Conservation (phyloP, 495 filamentous ascomycete genomes). For the Penicillium lagena region DNA sequence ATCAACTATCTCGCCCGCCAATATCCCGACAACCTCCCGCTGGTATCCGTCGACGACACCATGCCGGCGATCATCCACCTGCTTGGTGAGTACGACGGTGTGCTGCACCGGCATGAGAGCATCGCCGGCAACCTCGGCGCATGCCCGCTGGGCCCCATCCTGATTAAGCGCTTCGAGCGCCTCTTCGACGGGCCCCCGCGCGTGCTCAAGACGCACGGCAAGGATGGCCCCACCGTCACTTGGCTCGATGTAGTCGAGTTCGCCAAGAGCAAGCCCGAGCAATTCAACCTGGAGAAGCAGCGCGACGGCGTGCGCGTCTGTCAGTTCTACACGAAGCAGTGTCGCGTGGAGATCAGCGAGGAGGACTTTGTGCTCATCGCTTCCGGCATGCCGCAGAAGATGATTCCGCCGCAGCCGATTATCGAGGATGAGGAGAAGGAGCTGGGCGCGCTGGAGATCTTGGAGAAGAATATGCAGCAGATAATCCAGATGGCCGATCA, state of each 20-base stretch:
- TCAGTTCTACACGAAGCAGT: constrained; percentile 75
- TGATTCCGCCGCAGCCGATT: constrained; percentile 76
- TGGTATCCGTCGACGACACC: constrained; percentile 52
- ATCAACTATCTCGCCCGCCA: constrained; percentile 80
- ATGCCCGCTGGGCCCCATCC: constrained; percentile 71
- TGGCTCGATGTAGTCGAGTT: constrained; percentile 87
- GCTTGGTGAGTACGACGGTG: constrained; percentile 74
- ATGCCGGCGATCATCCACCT: constrained; percentile 58
- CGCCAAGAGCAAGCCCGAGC: constrained; percentile 70
- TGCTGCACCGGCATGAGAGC: constrained; percentile 78
- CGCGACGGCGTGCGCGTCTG: constrained; percentile 64
- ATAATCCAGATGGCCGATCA: constrained; percentile 77
- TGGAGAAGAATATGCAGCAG: constrained; percentile 67
- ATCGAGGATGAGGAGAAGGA: constrained; percentile 84
- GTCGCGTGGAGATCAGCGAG: constrained; percentile 77
- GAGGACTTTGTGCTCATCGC: constrained; percentile 79
- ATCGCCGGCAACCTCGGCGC: constrained; percentile 81
- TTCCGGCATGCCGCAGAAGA: constrained; percentile 75
- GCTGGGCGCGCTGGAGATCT: constrained; percentile 72
- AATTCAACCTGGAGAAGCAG: constrained; percentile 67
- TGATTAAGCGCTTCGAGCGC: constrained; percentile 79
- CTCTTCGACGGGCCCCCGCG: constrained; percentile 76
- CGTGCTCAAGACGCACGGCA: constrained; percentile 58
- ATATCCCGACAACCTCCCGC: constrained; percentile 52
- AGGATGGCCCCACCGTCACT: constrained; percentile 55